Conservation (phyloP, 768 basidiomycete genomes). For the Hypholoma sublateritium region DNA sequence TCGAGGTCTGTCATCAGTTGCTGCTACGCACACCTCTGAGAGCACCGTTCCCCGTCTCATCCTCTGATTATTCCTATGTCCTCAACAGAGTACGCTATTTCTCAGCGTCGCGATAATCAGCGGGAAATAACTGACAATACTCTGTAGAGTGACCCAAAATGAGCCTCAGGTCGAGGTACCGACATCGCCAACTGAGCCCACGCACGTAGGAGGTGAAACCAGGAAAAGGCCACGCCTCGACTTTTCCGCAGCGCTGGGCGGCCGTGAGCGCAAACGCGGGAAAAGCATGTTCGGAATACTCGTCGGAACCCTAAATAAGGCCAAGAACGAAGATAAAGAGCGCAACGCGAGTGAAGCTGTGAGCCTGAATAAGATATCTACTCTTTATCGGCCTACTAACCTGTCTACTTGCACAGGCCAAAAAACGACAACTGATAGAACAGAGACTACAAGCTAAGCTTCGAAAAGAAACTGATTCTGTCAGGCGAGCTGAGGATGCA, state of each 20-base stretch:
- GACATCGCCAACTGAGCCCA: slow-evolving; percentile 44
- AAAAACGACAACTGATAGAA: slow-evolving; percentile 81
- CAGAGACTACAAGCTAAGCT: slow-evolving; percentile 85
- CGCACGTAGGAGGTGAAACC: slow-evolving; percentile 40
- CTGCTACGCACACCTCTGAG: slow-evolving; percentile 13
- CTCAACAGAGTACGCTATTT: slow-evolving; percentile 45
- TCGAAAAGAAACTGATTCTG: slow-evolving; percentile 82
- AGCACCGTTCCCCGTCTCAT: slow-evolving; percentile 12
- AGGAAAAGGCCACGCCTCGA: slow-evolving; percentile 78
- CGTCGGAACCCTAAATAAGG: slow-evolving; percentile 82
- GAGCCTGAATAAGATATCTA: slow-evolving; percentile 20
- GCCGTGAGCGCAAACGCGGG: slow-evolving; percentile 75
- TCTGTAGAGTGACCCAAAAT: slow-evolving; percentile 27
- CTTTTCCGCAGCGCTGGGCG: slow-evolving; percentile 40
- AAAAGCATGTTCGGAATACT: slow-evolving; percentile 87
- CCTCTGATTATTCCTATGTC: slow-evolving; percentile 37
- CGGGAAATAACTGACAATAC: too few relatives aligned
- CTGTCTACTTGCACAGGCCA: slow-evolving; percentile 50
- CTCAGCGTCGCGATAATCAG: too few relatives aligned
- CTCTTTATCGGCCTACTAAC: neutral
- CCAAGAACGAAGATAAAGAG: slow-evolving; percentile 85
- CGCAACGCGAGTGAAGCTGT: slow-evolving; percentile 85
- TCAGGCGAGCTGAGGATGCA: slow-evolving; percentile 82
- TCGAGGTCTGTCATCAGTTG: slow-evolving; percentile 20
- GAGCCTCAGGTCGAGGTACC: slow-evolving; percentile 25